phyloP scores from a whole-genome alignment of 371 early-diverging fungal genomes.

The Paraphysoderma sedebokerense region DNA sequence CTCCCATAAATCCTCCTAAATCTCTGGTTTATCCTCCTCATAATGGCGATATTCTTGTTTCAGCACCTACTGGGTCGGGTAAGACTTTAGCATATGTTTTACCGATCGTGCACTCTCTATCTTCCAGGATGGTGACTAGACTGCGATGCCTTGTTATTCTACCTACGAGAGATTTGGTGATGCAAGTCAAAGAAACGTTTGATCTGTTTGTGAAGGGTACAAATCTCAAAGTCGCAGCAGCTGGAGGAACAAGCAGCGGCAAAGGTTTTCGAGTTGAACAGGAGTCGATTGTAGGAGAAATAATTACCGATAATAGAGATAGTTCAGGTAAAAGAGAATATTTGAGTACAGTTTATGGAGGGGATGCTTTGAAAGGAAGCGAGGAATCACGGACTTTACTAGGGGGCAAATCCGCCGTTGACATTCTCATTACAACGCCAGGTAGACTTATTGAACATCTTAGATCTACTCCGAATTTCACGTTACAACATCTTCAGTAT shows the following conservation, averaged over 20 bases:
- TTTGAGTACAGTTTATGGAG: neutral
- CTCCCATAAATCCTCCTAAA: too few relatives aligned
- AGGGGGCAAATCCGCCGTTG: slow-evolving; percentile 21
- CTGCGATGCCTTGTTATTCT: slow-evolving; percentile 71
- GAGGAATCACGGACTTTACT: too few relatives aligned
- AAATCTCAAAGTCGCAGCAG: slow-evolving; percentile 35
- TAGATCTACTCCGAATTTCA: slow-evolving; percentile 62
- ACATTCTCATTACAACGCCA: slow-evolving; percentile 90
- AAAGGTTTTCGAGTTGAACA: neutral
- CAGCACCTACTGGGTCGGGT: slow-evolving; percentile 91
- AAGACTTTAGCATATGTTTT: slow-evolving; percentile 95
- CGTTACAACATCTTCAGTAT: slow-evolving; percentile 74
- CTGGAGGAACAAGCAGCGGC: neutral
- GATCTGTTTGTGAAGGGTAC: slow-evolving; percentile 56
- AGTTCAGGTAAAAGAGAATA: neutral
- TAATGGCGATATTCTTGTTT: slow-evolving; percentile 64
- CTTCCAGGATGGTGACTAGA: slow-evolving; percentile 45
- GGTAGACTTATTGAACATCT: slow-evolving; percentile 88
- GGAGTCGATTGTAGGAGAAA: neutral
- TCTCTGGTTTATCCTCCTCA: too few relatives aligned
- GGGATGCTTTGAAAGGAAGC: too few relatives aligned
- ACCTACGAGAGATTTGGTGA: slow-evolving; percentile 78
- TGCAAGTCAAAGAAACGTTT: slow-evolving; percentile 70
- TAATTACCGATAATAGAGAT: neutral
- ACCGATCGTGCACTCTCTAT: slow-evolving; percentile 77